Evolutionary conservation across 2,329 filamentous ascomycete species (phyloP).

Genomic region (Leptosphaerulina australis): DNA sequence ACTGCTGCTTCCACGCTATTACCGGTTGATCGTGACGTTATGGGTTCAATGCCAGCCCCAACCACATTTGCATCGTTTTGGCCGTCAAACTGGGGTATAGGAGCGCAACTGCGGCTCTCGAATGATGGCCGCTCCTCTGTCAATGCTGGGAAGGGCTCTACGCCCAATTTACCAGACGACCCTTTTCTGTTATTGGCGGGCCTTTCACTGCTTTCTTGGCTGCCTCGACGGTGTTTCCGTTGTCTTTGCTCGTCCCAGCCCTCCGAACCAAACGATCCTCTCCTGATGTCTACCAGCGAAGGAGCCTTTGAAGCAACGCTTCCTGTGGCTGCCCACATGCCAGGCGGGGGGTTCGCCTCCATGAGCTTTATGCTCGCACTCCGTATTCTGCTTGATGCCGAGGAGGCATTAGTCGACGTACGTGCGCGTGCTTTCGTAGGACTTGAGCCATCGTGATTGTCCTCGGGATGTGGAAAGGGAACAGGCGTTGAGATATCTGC

Average conservation of each 20-base stretch:
- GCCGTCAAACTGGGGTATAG: slow-evolving; percentile 4
- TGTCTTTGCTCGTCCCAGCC: slow-evolving; percentile 44
- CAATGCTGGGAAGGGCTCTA: slow-evolving; percentile 40
- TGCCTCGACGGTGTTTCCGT: slow-evolving; percentile 33
- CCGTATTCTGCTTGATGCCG: slow-evolving; percentile 40
- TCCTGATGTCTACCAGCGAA: slow-evolving; percentile 52
- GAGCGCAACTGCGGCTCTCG: slow-evolving; percentile 10
- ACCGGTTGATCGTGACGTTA: slow-evolving; percentile 29
- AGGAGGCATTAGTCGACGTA: slow-evolving; percentile 43
- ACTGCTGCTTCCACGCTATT: slow-evolving; percentile 20
- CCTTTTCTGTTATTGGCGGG: slow-evolving; percentile 17
- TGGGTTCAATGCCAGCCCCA: slow-evolving; percentile 13
- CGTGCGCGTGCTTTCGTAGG: slow-evolving; percentile 27
- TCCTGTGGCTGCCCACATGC: slow-evolving; percentile 55
- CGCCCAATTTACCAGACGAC: slow-evolving; percentile 24
- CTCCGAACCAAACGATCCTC: slow-evolving; percentile 42
- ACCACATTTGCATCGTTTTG: slow-evolving; percentile 20
- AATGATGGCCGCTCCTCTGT: slow-evolving; percentile 32
- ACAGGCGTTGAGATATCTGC: slow-evolving; percentile 12
- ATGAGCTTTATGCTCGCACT: slow-evolving; percentile 47
- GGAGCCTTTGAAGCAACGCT: slow-evolving; percentile 50
- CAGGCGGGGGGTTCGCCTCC: slow-evolving; percentile 47
- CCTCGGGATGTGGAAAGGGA: slow-evolving; percentile 11
- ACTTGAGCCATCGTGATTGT: slow-evolving; percentile 6
- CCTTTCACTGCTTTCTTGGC: slow-evolving; percentile 29